A percentile compares a stretch with the other conserved stretches of the same genome.
Evolutionary conservation across 2,329 filamentous ascomycete genomes (phyloP).

Genomic region (Trichoderma harzianum): DNA sequence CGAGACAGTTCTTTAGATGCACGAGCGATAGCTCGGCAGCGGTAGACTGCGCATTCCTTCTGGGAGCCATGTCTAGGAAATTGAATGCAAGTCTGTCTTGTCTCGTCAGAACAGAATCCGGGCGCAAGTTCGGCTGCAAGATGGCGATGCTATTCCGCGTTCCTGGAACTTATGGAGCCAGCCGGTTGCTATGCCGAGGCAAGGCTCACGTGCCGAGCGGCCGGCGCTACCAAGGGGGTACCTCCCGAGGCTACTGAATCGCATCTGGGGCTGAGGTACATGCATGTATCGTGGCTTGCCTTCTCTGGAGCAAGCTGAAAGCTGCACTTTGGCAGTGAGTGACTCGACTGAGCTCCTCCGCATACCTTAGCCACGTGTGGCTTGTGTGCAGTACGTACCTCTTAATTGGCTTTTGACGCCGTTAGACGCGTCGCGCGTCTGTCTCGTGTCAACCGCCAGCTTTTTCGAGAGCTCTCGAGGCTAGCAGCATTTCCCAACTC

Average conservation of each 20-base stretch:
- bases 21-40: slow-evolving; percentile 81
- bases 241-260: not conserved
- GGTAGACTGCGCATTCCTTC: slow-evolving; percentile 59
- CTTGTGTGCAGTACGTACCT: slow-evolving; percentile 15
- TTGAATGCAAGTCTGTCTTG: slow-evolving; percentile 5
- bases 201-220: slow-evolving; percentile 33
- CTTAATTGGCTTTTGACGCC: slow-evolving; percentile 10
- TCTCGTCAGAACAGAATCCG: not conserved
- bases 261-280: not conserved
- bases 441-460: slow-evolving; percentile 29
- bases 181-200: slow-evolving; percentile 31
- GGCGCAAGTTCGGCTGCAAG: slow-evolving; percentile 3
- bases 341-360: not conserved
- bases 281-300: not conserved
- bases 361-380: slow-evolving; percentile 13
- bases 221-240: not conserved
- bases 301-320: not conserved
- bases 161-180: slow-evolving; percentile 12
- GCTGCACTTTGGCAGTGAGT: not conserved
- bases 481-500: not conserved
- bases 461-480: slow-evolving; percentile 8
- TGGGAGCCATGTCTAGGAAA: slow-evolving; percentile 41
- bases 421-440: slow-evolving; percentile 32
- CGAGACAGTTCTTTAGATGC: slow-evolving; percentile 88
- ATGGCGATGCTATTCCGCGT: slow-evolving; percentile 16